Conservation (phyloP, 2,329 filamentous ascomycete genomes). For the Diplodia scrobiculata region DNA sequence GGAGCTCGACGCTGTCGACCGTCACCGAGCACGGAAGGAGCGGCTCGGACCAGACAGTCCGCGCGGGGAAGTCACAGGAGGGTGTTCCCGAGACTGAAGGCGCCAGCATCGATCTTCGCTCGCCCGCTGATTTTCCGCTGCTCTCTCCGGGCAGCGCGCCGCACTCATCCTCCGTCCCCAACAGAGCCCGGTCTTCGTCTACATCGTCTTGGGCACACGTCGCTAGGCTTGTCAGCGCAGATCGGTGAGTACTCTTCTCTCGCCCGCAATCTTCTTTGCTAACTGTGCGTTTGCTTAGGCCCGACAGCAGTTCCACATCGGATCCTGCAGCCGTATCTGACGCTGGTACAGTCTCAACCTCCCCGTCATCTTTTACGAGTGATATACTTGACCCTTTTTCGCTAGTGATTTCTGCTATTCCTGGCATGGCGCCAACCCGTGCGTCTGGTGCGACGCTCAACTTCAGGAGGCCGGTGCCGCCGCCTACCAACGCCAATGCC, state of each 20-base stretch:
- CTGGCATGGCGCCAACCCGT: neutral
- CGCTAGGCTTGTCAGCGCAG: constrained; percentile 14
- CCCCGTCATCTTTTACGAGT: constrained; percentile 22
- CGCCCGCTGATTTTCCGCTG: constrained; percentile 13
- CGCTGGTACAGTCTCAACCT: constrained; percentile 26
- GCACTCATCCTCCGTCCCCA: neutral
- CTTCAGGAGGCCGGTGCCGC: neutral
- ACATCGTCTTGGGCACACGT: constrained; percentile 27
- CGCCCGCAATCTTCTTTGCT: neutral
- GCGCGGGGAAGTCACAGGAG: neutral
- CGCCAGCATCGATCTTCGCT: constrained; percentile 1
- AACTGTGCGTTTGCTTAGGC: neutral
- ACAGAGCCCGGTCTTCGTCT: neutral
- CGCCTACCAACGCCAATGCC: neutral
- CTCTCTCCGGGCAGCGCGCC: neutral
- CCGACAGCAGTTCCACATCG: constrained; percentile 9
- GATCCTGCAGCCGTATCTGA: constrained; percentile 23
- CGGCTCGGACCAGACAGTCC: constrained; percentile 1
- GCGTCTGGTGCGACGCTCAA: neutral
- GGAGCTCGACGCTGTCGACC: neutral
- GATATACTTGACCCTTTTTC: constrained; percentile 10
- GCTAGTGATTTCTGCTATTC: neutral
- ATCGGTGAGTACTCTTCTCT: neutral
- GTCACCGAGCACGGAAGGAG: neutral
- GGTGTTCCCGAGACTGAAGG: constrained; percentile 3